Conservation (phyloP, 176 grass and related monocot species). For the Musa schizocarpa region DNA sequence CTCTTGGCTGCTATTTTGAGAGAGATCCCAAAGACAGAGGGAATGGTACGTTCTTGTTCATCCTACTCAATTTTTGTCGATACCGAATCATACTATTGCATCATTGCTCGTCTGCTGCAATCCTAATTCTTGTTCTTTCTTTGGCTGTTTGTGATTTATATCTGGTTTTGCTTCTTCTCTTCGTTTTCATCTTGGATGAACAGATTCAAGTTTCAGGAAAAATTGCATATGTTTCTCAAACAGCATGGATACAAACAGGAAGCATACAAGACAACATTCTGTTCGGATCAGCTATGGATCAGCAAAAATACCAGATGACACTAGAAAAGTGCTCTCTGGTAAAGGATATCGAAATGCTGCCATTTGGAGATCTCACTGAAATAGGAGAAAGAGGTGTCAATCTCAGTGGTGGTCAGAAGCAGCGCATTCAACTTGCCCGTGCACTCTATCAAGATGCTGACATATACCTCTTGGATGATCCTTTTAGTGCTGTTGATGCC, state of each 20-base stretch:
- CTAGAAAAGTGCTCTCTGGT: slow-evolving; percentile 61
- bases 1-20: slow-evolving; percentile 75
- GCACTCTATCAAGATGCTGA: slow-evolving; percentile 84
- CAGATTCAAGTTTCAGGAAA: slow-evolving; percentile 78
- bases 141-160: background rate
- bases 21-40: slow-evolving; percentile 53
- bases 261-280: slow-evolving; percentile 81
- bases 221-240: slow-evolving; percentile 82
- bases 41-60: slow-evolving; percentile 46
- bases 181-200: slow-evolving; percentile 14
- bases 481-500: slow-evolving; percentile 93
- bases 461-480: slow-evolving; percentile 86
- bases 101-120: background rate
- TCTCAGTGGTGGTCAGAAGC: slow-evolving; percentile 95
- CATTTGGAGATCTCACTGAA: slow-evolving; percentile 62
- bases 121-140: background rate
- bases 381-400: slow-evolving; percentile 90
- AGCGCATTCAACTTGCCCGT: slow-evolving; percentile 83
- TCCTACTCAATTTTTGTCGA: background rate
- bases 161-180: background rate
- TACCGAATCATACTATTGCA: background rate
- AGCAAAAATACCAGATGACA: slow-evolving; percentile 61
- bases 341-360: slow-evolving; percentile 78
- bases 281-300: slow-evolving; percentile 62
- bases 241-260: slow-evolving; percentile 92